Conservation (phyloP, 148 eudicot species). For the Vaccinium myrtillus region DNA sequence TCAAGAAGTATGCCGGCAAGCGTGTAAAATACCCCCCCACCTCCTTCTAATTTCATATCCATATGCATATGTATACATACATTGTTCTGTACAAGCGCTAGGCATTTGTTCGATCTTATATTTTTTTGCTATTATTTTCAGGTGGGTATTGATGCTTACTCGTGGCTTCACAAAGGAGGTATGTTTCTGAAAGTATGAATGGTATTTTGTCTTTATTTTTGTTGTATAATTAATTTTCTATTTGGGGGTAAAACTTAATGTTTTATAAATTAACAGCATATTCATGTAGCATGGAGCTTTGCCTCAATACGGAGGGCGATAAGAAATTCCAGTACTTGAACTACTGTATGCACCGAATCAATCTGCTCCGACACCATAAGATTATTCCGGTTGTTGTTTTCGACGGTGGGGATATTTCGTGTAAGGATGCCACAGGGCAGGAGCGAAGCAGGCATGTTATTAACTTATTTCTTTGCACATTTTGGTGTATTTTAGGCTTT, state of each 20-base stretch:
- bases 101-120: neutral
- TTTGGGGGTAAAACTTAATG: neutral
- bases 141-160: constrained; percentile 93
- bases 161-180: constrained; percentile 98
- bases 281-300: constrained; percentile 85
- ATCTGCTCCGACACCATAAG: constrained; percentile 63
- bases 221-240: neutral
- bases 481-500: neutral
- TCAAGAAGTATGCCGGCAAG: constrained; percentile 69
- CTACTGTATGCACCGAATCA: constrained; percentile 77
- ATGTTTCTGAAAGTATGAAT: neutral
- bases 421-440: constrained; percentile 67
- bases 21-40: constrained; percentile 38
- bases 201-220: neutral
- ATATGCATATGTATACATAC: neutral
- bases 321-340: constrained; percentile 69
- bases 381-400: constrained; percentile 82
- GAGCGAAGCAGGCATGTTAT: constrained; percentile 56
- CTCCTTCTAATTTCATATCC: neutral
- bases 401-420: constrained; percentile 73
- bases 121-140: constrained; percentile 14
- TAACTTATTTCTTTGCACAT: neutral
- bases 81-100: no score
- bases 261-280: constrained; percentile 48
- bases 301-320: constrained; percentile 61